Evolutionary conservation across 805 yeast genomes (phyloP).

Genomic region (Ogataea degrootiae): DNA sequence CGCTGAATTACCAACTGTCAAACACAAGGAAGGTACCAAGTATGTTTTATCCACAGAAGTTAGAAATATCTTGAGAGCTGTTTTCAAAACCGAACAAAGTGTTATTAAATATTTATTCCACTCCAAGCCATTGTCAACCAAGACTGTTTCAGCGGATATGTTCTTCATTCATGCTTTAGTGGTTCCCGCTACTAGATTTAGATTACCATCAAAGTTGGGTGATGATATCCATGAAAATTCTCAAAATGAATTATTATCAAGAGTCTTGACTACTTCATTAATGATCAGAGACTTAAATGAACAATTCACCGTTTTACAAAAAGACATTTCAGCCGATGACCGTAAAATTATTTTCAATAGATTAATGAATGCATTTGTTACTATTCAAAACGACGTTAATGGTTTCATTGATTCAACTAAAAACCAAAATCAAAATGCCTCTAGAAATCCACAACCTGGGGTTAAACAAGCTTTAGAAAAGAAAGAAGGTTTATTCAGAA

Average conservation of each 20-base stretch:
- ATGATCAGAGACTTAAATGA: conserved; percentile 87
- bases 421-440: conserved; percentile 66
- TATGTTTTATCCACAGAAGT: conserved; percentile 87
- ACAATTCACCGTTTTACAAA: conserved; percentile 62
- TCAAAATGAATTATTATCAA: conserved; percentile 83
- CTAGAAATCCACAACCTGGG: conserved; percentile 84
- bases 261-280: conserved; percentile 72
- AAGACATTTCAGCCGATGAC: conserved; percentile 61
- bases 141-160: conserved; percentile 62
- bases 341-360: conserved; percentile 77
- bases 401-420: conserved; percentile 90
- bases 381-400: conserved; percentile 91
- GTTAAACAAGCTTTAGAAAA: conserved; percentile 95
- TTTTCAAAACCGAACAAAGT: conserved; percentile 69
- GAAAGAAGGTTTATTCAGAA: conserved; percentile 97
- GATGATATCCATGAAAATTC: conserved; percentile 94
- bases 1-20: conserved; percentile 43
- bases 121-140: conserved; percentile 58
- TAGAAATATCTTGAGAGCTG: conserved; percentile 66
- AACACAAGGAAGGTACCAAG: conserved; percentile 69
- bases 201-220: conserved; percentile 94
- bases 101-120: conserved; percentile 74
- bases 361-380: conserved; percentile 93
- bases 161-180: conserved; percentile 85
- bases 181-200: conserved; percentile 95